Evolutionary conservation across 225 moss, liverwort and hornwort genomes (phyloP).

Genomic region (Anthoceros angustus): DNA sequence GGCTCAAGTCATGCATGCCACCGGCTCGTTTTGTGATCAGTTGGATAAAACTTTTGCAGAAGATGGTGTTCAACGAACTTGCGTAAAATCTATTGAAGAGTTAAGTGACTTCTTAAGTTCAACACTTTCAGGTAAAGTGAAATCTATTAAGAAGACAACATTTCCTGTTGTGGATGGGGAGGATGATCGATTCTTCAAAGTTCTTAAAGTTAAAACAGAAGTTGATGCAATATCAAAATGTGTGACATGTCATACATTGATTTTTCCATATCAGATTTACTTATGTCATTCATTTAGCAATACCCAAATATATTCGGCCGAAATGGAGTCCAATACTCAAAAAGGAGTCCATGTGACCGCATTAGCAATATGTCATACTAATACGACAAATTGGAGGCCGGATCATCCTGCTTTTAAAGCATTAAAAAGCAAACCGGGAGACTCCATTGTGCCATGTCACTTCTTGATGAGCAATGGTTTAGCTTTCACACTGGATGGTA

Average conservation of each 20-base stretch:
- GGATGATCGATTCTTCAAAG: background rate
- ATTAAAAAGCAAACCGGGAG: background rate
- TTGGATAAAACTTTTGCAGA: background rate
- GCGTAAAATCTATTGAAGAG: background rate
- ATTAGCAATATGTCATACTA: background rate
- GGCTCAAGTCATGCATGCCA: background rate
- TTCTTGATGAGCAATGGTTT: background rate
- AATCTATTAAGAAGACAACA: background rate
- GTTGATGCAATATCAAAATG: background rate
- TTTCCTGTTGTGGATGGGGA: background rate
- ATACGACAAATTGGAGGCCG: background rate
- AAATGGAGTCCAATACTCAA: background rate
- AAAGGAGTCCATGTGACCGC: background rate
- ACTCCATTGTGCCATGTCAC: background rate
- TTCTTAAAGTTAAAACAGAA: background rate
- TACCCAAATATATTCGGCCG: background rate
- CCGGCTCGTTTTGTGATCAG: background rate
- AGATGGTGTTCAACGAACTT: background rate
- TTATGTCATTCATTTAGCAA: conserved; percentile 1
- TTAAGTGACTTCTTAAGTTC: background rate
- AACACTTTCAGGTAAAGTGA: background rate
- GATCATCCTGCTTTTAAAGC: background rate
- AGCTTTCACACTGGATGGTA: no score
- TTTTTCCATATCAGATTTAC: background rate
- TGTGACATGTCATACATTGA: background rate